phyloP scores from a whole-genome alignment of 495 filamentous ascomycete genomes.

The Neurospora cerealis region DNA sequence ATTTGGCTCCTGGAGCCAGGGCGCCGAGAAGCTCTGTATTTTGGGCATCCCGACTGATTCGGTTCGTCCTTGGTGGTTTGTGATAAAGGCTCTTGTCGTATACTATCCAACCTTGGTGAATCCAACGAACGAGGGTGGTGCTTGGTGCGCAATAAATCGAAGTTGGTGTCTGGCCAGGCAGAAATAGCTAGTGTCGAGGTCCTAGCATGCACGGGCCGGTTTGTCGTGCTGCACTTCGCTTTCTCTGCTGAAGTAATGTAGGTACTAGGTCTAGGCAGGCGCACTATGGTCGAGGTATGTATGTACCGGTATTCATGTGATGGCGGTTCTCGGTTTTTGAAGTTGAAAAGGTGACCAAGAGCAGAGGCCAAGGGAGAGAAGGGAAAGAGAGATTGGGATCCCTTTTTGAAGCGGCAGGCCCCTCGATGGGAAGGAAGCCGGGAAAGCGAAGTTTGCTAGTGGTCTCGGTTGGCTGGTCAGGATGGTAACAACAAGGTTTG shows the following conservation, averaged over 20 bases:
- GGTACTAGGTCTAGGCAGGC: background rate
- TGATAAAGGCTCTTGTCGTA: background rate
- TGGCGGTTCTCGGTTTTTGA: background rate
- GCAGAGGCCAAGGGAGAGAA: background rate
- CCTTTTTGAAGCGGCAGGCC: background rate
- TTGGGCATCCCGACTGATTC: slow-evolving; percentile 52
- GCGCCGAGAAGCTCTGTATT: slow-evolving; percentile 69
- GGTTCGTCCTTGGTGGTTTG: background rate
- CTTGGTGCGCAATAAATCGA: background rate
- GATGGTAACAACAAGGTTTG: background rate
- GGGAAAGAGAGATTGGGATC: background rate
- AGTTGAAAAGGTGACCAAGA: background rate
- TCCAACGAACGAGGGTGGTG: background rate
- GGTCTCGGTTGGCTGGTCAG: background rate
- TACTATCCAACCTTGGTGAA: background rate
- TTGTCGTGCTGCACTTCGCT: background rate
- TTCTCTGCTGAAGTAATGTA: background rate
- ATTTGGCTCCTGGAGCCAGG: slow-evolving; percentile 68
- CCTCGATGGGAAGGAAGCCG: background rate
- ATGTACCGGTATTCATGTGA: background rate
- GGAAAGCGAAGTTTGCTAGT: background rate
- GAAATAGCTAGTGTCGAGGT: background rate
- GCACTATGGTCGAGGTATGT: background rate
- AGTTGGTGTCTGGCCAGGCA: background rate
- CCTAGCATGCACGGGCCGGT: background rate